Evolutionary conservation across 805 yeast species (phyloP).

Genomic region (Clavispora phyllophila): DNA sequence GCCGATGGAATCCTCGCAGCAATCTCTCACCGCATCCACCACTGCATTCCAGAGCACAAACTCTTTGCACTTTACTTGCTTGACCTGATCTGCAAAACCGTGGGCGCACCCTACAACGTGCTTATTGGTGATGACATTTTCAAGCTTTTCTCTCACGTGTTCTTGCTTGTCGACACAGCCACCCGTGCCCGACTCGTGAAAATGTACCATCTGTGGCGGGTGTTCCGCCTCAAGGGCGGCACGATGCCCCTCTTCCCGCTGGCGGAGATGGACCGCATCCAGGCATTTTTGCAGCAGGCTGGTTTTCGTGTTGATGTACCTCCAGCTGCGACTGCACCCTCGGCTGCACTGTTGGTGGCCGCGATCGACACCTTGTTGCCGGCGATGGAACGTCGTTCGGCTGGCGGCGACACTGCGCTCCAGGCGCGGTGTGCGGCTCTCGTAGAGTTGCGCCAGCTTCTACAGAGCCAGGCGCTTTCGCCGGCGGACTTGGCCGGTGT

Average conservation of each 20-base stretch:
- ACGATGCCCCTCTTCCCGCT: constrained; percentile 67
- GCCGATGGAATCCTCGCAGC: constrained; percentile 77
- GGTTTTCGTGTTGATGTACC: constrained; percentile 15
- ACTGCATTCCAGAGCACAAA: constrained; percentile 78
- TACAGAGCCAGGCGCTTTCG: constrained; percentile 33
- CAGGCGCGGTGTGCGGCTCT: constrained; percentile 42
- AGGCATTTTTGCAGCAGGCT: constrained; percentile 52
- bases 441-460: constrained; percentile 36
- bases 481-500: constrained; percentile 33
- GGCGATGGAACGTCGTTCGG: constrained; percentile 37
- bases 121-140: constrained; percentile 67
- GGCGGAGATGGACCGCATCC: constrained; percentile 67
- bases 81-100: constrained; percentile 87
- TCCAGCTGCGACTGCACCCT: constrained; percentile 1
- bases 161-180: constrained; percentile 72
- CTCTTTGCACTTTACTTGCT: constrained; percentile 77
- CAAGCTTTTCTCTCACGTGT: constrained; percentile 68
- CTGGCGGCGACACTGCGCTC: constrained; percentile 36
- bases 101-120: constrained; percentile 85
- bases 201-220: constrained; percentile 85
- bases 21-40: constrained; percentile 66
- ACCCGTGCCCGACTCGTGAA: constrained; percentile 66
- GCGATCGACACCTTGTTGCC: constrained; percentile 37
- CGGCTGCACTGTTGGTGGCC: constrained; percentile 18
- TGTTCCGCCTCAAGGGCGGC: constrained; percentile 52